Base-by-base conservation (phyloP, 768 basidiomycete species). In the Glaciozyma martinii region DNA sequence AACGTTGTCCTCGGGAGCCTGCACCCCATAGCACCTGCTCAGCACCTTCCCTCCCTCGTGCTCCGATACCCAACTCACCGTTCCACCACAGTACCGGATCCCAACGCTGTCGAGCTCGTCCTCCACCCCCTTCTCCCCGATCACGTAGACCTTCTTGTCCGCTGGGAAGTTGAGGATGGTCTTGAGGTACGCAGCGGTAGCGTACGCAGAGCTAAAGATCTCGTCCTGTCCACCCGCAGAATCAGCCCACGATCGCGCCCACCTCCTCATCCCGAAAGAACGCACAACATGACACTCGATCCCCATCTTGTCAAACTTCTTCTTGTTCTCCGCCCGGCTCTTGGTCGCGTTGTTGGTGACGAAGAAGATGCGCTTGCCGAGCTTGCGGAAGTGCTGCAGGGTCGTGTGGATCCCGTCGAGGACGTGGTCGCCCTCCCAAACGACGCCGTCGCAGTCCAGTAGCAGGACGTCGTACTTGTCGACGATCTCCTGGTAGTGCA, bases 151-250 rank as follows among this genome's bases (percentile, higher is more conserved):
- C 88, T 74, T 86, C 81, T 75, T 86, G 88, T 21, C 90, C 66
- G 89, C 86, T 90, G 80, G 16, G 19, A 64, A 42, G 10, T 27
- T 16, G 13, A 65, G 66, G 4, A 71, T 27, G 71, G 92, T 79
- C 46, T 47, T 91, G 25, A 97, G 78, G 76, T 95, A 87, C 40
- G 86, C 83, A 0, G 86, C 86, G 13, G 86, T 79, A 1, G 86
- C 86, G 67, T 87, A 94, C 3, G 90, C 93, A 16, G 92, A 97
- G 63, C 92, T 91, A 72, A 89, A 94, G 60, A 97, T 89, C 75
- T 98, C 93, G 61, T 93, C 89, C 89, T 95, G 66, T 3, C 13
- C 23, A 37, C 66, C 53, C 21, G 16, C 13, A 9, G 42, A 9
- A 47, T 47, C 46, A 47, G 46, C 46, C 21, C 46, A 2, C 23